Evolutionary conservation across 148 eudicot species (phyloP).

Genomic region (Oxyria digyna): DNA sequence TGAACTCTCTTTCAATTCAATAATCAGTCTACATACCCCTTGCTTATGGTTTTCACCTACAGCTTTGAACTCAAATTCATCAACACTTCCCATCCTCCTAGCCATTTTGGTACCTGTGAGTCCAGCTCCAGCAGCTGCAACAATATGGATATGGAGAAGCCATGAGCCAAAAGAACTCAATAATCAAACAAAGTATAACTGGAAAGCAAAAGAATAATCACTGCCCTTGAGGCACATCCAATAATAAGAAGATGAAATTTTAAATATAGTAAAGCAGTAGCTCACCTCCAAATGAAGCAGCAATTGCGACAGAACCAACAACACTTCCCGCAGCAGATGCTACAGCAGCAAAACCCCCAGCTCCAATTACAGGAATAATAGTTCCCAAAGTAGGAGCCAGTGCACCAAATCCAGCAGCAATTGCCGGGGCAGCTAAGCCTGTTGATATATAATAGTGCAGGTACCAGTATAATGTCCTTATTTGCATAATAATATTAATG

Average conservation of each 20-base stretch:
- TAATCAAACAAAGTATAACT: not conserved
- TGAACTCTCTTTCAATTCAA: not conserved
- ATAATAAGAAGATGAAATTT: not conserved
- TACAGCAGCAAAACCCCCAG: slow-evolving; percentile 95
- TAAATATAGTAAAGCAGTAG: not conserved
- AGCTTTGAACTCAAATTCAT: slow-evolving; percentile 89
- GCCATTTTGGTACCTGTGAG: slow-evolving; percentile 95
- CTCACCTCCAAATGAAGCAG: slow-evolving; percentile 98
- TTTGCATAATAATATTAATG: not conserved
- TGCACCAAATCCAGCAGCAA: slow-evolving; percentile 96
- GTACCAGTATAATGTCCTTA: not conserved
- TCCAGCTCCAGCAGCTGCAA: slow-evolving; percentile 98
- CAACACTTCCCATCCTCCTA: slow-evolving; percentile 76
- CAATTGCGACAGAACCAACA: slow-evolving; percentile 97
- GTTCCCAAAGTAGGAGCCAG: slow-evolving; percentile 96
- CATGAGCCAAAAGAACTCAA: too few relatives aligned
- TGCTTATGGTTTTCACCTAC: slow-evolving; percentile 83
- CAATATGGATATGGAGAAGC: too few relatives aligned
- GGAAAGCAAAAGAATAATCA: not conserved
- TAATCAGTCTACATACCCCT: slow-evolving; percentile 57
- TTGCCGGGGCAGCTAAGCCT: slow-evolving; percentile 99
- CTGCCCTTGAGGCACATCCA: not conserved
- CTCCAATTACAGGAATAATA: slow-evolving; percentile 84
- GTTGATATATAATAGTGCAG: slow-evolving; percentile 14
- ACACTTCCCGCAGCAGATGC: slow-evolving; percentile 96